Base-by-base conservation (phyloP, 2,329 filamentous ascomycete genomes). In the Fusarium cicatricum region DNA sequence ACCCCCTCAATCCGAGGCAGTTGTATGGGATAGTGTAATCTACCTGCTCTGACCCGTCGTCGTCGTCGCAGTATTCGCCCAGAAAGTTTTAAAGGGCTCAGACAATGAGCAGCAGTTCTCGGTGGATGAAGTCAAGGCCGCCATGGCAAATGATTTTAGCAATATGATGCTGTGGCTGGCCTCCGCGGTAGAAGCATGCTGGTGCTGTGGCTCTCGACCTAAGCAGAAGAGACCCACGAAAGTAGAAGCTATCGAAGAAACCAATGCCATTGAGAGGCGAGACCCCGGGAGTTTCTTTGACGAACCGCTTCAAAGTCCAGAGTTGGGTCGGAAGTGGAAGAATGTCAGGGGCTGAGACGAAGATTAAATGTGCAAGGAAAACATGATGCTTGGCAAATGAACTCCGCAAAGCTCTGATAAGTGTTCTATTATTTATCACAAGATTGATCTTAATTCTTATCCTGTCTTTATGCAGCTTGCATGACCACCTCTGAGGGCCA, bases 401-500 rank as follows among this genome's bases (percentile, higher is more conserved):
- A 26, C 23, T 26, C 23, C 9, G 23, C 9, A 26, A 10, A 26
- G 23, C 9, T 10, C 23, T 26, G 9, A 10, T 9, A 8, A 26
- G 9, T 26, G 9, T 26, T 9, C 9, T 26, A 26, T 26, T 26
- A 10, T 26, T 26, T 3, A 8, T 26, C 9, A 26, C 9, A 4
- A 21, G 21, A 21, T 26, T 26, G 23, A 8, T 10, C 23, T 26
- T 26, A 8, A 10, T 8, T 10, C 23, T 26, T 26, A 8, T 26
- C 3, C 9, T 10, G 29, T n/a, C 14, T 41, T 50, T 50, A 48
- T 49, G 52, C 38, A 33, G 49, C 23, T 46, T 56, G 39, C 42
- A 28, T 21, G 36, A 52, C 58, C 53, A 67, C 42, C 33, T 64
- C 58, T 40, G 60, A 36, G 12, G 67, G 67, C 67, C 67, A 69